These are phyloP conservation scores for Fusarium sp. DNA, from an alignment of 2,329 filamentous ascomycete species.

Conservation along the genomic window DNA sequence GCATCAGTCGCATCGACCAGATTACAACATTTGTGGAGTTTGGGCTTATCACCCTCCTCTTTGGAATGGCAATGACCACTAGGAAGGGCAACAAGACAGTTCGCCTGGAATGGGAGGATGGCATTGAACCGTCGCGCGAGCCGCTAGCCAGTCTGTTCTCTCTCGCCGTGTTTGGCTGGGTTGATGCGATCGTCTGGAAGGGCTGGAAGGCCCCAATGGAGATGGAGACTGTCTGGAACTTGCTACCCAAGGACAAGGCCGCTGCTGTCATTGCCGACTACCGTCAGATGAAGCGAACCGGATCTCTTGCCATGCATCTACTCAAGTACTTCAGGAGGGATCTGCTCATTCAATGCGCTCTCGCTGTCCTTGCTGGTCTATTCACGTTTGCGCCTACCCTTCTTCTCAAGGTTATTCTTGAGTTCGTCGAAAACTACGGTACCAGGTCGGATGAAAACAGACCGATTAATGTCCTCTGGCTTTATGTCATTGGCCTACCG, in stretches of 20 bases:
- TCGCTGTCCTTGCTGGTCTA: conserved; percentile 83
- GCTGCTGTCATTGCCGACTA: conserved; percentile 84
- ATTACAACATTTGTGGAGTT: conserved; percentile 81
- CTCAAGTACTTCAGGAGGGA: conserved; percentile 85
- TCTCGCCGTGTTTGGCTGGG: conserved; percentile 88
- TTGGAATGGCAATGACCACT: conserved; percentile 81
- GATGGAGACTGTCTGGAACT: conserved; percentile 90
- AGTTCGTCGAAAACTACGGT: conserved; percentile 90
- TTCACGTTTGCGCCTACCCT: conserved; percentile 94
- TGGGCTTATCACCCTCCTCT: conserved; percentile 77
- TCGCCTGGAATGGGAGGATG: conserved; percentile 88
- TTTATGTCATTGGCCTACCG: conserved; percentile 92
- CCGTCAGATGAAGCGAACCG: conserved; percentile 86
- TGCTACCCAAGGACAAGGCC: conserved; percentile 89
- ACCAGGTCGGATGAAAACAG: conserved; percentile 74
- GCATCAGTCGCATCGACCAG: conserved; percentile 69
- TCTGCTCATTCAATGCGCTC: conserved; percentile 81
- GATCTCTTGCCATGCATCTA: conserved; percentile 82
- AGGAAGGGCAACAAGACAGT: conserved; percentile 94
- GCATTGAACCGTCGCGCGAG: conserved; percentile 87
- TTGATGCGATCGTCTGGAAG: conserved; percentile 88
- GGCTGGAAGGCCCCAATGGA: conserved; percentile 89
- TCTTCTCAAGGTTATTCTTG: conserved; percentile 88
- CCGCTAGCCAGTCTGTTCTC: conserved; percentile 91
- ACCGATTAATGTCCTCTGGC: conserved; percentile 91